Evolutionary conservation across 805 yeast species (phyloP).

Genomic region (Monosporozyma unispora): DNA sequence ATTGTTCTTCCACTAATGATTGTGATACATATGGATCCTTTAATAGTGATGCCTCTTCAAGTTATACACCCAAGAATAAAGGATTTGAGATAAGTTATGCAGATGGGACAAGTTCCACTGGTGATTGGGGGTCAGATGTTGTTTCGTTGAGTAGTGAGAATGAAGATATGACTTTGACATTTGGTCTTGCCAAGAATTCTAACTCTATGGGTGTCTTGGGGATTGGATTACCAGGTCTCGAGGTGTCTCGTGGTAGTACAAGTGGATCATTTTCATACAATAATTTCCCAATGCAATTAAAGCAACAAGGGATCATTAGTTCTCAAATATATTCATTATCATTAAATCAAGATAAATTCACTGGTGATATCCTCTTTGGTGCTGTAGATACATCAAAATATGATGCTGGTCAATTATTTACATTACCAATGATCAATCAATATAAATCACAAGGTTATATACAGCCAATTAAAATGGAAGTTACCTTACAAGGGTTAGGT

Average conservation of each 20-base stretch:
- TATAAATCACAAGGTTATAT: constrained; percentile 11
- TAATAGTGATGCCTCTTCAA: constrained; percentile 15
- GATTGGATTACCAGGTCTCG: constrained; percentile 47
- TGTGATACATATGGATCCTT: constrained; percentile 17
- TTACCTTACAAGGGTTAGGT: constrained; percentile 28
- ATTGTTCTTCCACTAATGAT: constrained; percentile 22
- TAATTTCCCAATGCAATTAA: constrained; percentile 59
- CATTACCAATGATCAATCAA: constrained; percentile 43
- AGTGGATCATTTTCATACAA: constrained; percentile 39
- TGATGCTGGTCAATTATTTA: constrained; percentile 37
- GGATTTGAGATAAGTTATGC: constrained; percentile 43
- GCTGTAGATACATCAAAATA: constrained; percentile 61
- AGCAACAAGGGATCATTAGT: constrained; percentile 45
- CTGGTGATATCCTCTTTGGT: constrained; percentile 61
- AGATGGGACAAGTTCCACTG: constrained; percentile 39
- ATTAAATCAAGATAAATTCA: constrained; percentile 37
- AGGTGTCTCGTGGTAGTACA: constrained; percentile 36
- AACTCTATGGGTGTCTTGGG: constrained; percentile 63
- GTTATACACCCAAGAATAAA: constrained; percentile 23
- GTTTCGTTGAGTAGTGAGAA: constrained; percentile 37
- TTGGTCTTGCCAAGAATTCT: constrained; percentile 65
- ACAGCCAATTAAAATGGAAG: constrained; percentile 17
- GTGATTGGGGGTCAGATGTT: constrained; percentile 44
- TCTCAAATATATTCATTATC: constrained; percentile 54
- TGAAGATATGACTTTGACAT: constrained; percentile 41